phyloP scores from a whole-genome alignment of 345 rosid genomes.

The Linum trigynum region DNA sequence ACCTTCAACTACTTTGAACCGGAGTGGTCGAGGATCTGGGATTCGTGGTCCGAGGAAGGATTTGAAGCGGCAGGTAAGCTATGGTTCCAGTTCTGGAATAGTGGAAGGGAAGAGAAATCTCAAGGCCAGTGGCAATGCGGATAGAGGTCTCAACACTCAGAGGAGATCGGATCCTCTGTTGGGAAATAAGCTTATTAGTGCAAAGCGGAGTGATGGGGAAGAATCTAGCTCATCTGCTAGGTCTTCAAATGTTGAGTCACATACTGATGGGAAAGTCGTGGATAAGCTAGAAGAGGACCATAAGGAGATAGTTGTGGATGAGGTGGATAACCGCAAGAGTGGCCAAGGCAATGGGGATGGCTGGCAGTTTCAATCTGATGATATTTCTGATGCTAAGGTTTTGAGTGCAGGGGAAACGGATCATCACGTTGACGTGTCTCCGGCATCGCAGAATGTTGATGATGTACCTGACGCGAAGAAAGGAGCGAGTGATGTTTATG shows the following conservation, averaged over 20 bases:
- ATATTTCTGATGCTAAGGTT: slow-evolving; percentile 22
- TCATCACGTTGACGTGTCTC: slow-evolving; percentile 16
- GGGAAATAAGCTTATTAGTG: slow-evolving; percentile 27
- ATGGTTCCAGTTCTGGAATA: not conserved
- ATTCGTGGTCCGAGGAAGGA: slow-evolving; percentile 39
- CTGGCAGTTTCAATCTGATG: slow-evolving; percentile 15
- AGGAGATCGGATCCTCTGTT: slow-evolving; percentile 18
- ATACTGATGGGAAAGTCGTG: slow-evolving; percentile 24
- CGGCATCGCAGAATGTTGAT: slow-evolving; percentile 21
- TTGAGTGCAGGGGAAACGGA: slow-evolving; percentile 19
- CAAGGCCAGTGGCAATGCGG: slow-evolving; percentile 19
- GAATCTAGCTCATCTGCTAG: slow-evolving; percentile 35
- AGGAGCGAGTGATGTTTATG: slow-evolving; percentile 29
- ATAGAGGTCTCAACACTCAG: slow-evolving; percentile 18
- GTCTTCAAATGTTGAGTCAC: slow-evolving; percentile 37
- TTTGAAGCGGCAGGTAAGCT: slow-evolving; percentile 35
- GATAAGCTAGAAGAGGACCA: slow-evolving; percentile 20
- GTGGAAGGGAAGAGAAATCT: slow-evolving; percentile 34
- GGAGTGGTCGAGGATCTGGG: slow-evolving; percentile 33
- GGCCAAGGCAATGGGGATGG: slow-evolving; percentile 26
- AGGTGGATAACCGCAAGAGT: not conserved
- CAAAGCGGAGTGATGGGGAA: slow-evolving; percentile 45
- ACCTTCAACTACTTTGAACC: slow-evolving; percentile 21
- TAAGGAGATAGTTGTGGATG: too few relatives aligned
- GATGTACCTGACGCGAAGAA: slow-evolving; percentile 24